A percentile compares a stretch with the other conserved stretches of the same genome.
These are phyloP conservation scores for Colletotrichum spinosum DNA, from an alignment of 2,329 filamentous ascomycete genomes.

Conservation along the genomic window DNA sequence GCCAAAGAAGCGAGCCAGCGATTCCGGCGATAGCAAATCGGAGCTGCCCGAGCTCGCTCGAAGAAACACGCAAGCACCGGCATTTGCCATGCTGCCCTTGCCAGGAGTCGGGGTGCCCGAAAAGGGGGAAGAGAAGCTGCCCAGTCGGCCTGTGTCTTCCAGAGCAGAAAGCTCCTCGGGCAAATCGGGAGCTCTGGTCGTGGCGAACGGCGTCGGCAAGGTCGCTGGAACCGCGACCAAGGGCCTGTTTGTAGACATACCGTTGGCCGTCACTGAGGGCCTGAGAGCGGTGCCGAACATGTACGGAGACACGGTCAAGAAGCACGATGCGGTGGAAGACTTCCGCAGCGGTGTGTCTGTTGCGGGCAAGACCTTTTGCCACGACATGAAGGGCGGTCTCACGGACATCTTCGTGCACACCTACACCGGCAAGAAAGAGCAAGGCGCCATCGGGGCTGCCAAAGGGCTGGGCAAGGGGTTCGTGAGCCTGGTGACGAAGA, in stretches of 20 bases:
- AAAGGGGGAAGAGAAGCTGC: neutral
- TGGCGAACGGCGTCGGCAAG: constrained; percentile 64
- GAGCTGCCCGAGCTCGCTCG: neutral
- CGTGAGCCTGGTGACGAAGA: constrained; percentile 36
- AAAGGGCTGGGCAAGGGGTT: constrained; percentile 37
- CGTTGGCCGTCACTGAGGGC: constrained; percentile 38
- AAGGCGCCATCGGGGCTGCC: constrained; percentile 31
- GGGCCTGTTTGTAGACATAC: constrained; percentile 61
- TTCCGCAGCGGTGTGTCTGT: constrained; percentile 37
- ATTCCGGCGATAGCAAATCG: constrained; percentile 1
- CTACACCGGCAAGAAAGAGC: constrained; percentile 34
- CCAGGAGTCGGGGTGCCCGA: constrained; percentile 25
- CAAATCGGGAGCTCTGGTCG: constrained; percentile 36
- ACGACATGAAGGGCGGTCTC: constrained; percentile 33
- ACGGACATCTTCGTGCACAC: constrained; percentile 37
- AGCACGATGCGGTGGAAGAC: constrained; percentile 28
- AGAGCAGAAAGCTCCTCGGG: constrained; percentile 6
- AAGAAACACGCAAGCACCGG: constrained; percentile 23
- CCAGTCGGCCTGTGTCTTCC: constrained; percentile 7
- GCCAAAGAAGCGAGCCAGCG: constrained; percentile 19
- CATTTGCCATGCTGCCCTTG: constrained; percentile 28
- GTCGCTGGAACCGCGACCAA: constrained; percentile 68
- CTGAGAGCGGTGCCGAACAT: constrained; percentile 38
- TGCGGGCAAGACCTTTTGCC: constrained; percentile 33
- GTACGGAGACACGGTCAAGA: constrained; percentile 36